Percentiles rank a stretch among this genome's conserved stretches.
Evolutionary conservation across 108 stramenopile species (phyloP).

Genomic region (Pinguiococcus pyrenoidosus): DNA sequence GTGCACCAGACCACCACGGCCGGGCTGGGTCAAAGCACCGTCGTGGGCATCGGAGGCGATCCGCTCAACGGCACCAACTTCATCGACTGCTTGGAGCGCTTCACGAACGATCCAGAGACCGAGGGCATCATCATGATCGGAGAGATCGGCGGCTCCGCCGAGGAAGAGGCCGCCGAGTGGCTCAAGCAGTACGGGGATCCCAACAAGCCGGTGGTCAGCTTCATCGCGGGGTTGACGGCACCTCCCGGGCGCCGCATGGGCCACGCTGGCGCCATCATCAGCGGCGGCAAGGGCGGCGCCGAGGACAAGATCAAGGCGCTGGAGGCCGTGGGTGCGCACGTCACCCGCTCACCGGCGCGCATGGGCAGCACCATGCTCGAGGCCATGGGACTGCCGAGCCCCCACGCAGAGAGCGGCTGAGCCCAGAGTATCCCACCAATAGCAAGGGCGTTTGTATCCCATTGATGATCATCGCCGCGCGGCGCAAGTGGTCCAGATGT

Average conservation of each 20-base stretch:
- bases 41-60: slow-evolving; percentile 96
- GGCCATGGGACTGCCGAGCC: slow-evolving; percentile 49
- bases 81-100: slow-evolving; percentile 90
- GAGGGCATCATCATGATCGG: slow-evolving; percentile 94
- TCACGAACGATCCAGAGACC: slow-evolving; percentile 87
- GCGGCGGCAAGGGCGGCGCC: slow-evolving; percentile 93
- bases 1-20: slow-evolving; percentile 88
- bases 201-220: slow-evolving; percentile 96
- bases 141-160: slow-evolving; percentile 93
- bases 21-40: slow-evolving; percentile 90
- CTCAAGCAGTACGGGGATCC: slow-evolving; percentile 73
- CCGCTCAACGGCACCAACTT: slow-evolving; percentile 98
- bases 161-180: slow-evolving; percentile 98
- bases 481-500: too few species aligned
- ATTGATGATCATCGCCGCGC: too few species aligned
- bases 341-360: slow-evolving; percentile 78
- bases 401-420: neutral
- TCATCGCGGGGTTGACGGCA: slow-evolving; percentile 97
- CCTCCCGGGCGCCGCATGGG: slow-evolving; percentile 99
- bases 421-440: neutral
- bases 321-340: slow-evolving; percentile 78
- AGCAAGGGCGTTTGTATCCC: too few species aligned
- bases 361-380: slow-evolving; percentile 88
- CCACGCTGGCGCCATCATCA: slow-evolving; percentile 96
- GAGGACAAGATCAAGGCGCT: slow-evolving; percentile 84